These are phyloP conservation scores for Aspergillus caelatus DNA, from an alignment of 2,329 filamentous ascomycete genomes.

Conservation along the genomic window DNA sequence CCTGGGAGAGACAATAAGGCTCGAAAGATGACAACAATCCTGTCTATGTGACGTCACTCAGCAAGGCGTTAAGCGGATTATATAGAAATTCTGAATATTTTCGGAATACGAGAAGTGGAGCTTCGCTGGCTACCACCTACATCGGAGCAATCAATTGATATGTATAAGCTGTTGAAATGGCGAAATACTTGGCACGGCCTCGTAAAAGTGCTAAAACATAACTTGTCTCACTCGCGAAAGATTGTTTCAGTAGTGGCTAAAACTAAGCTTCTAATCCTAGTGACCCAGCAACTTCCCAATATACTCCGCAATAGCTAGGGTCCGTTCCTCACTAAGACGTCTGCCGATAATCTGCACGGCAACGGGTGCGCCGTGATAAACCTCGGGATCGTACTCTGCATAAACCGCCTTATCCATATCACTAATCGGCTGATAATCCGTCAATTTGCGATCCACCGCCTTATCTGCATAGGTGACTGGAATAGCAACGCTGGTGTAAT, in stretches of 20 bases:
- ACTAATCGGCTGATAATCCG: conserved; percentile 19
- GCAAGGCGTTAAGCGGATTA: background rate
- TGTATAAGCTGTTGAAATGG: background rate
- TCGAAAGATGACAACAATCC: background rate
- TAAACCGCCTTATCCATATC: conserved; percentile 47
- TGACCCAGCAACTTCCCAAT: background rate
- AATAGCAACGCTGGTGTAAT: conserved; percentile 48
- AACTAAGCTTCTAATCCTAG: background rate
- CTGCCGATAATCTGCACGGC: conserved; percentile 49
- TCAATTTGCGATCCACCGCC: conserved; percentile 30
- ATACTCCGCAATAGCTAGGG: conserved; percentile 42
- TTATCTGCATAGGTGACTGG: conserved; percentile 50
- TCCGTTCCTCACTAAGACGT: conserved; percentile 50
- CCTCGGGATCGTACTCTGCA: conserved; percentile 49
- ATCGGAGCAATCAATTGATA: background rate
- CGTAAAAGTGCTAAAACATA: background rate
- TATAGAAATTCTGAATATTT: background rate
- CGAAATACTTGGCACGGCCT: background rate
- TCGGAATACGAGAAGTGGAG: background rate
- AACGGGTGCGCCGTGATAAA: conserved; percentile 49
- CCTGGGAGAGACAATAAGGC: background rate
- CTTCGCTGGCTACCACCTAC: background rate
- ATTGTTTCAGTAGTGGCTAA: background rate
- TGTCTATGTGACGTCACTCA: background rate
- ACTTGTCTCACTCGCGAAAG: background rate